Conservation (phyloP, 2,329 filamentous ascomycete species). For the Rutstroemia sp. region DNA sequence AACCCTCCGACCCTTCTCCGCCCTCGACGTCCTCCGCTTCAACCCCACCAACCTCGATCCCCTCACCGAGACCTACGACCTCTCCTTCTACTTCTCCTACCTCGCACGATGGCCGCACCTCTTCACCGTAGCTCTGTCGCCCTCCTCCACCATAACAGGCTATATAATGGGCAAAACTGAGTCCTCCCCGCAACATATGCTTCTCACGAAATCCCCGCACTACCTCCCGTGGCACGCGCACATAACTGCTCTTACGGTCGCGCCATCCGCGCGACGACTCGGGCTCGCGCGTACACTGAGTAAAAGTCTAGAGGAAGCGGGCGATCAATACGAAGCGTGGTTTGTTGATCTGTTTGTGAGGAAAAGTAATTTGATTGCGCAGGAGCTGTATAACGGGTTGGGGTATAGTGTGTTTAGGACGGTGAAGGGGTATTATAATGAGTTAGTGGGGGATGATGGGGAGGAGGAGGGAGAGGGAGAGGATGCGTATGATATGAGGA, state of each 20-base stretch:
- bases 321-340: slow-evolving; percentile 78
- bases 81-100: slow-evolving; percentile 93
- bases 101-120: slow-evolving; percentile 92
- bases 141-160: slow-evolving; percentile 80
- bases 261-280: slow-evolving; percentile 75
- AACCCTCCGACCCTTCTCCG: slow-evolving; percentile 77
- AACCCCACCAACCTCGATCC: slow-evolving; percentile 94
- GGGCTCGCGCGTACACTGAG: slow-evolving; percentile 83
- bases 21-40: slow-evolving; percentile 78
- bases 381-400: slow-evolving; percentile 81
- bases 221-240: slow-evolving; percentile 99
- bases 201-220: slow-evolving; percentile 69
- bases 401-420: slow-evolving; percentile 87
- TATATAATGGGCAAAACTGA: slow-evolving; percentile 99
- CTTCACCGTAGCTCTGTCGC: slow-evolving; percentile 85
- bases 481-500: slow-evolving; percentile 97
- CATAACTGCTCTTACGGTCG: slow-evolving; percentile 90
- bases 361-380: slow-evolving; percentile 79
- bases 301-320: slow-evolving; percentile 71
- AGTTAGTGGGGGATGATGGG: slow-evolving; percentile 68
- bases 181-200: slow-evolving; percentile 68
- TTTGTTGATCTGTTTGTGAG: slow-evolving; percentile 95
- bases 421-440: slow-evolving; percentile 88
- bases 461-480: slow-evolving; percentile 66
- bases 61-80: slow-evolving; percentile 95